These are phyloP conservation scores for Candida sanyaensis DNA, from an alignment of 1,139 yeast genomes.

Conservation along the genomic window DNA sequence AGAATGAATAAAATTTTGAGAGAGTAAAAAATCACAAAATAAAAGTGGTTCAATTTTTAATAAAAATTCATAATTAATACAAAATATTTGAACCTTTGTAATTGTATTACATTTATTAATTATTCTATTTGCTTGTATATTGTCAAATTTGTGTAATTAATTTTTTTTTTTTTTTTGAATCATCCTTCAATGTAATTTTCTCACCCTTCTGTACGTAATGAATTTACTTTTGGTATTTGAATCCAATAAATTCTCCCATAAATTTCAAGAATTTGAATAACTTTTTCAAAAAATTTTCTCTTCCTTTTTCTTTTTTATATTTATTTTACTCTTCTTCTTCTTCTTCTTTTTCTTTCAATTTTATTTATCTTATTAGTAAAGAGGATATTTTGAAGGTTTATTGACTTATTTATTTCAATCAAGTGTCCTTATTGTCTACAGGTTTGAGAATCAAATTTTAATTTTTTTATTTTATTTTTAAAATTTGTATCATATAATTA, in stretches of 20 bases:
- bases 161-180: too few relatives aligned
- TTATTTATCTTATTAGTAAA: neutral
- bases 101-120: neutral
- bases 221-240: neutral
- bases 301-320: neutral
- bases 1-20: too few relatives aligned
- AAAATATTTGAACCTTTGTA: slow-evolving; percentile 2
- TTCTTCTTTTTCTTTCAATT: neutral
- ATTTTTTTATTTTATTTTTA: too few relatives aligned
- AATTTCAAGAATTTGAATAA: neutral
- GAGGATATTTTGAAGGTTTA: neutral
- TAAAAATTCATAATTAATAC: neutral
- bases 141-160: neutral
- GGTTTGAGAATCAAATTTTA: too few relatives aligned
- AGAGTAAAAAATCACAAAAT: neutral
- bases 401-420: slow-evolving; percentile 1
- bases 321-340: neutral
- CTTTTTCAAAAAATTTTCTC: neutral
- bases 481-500: neutral
- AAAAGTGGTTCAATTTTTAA: neutral
- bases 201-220: neutral
- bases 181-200: too few relatives aligned
- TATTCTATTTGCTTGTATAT: neutral
- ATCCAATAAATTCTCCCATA: neutral
- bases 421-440: neutral